Evolutionary conservation across 1,284 basidiomycete species (phyloP), one percentile per base, ranked within the genome.

Genomic region (Marasmius fiardii): DNA sequence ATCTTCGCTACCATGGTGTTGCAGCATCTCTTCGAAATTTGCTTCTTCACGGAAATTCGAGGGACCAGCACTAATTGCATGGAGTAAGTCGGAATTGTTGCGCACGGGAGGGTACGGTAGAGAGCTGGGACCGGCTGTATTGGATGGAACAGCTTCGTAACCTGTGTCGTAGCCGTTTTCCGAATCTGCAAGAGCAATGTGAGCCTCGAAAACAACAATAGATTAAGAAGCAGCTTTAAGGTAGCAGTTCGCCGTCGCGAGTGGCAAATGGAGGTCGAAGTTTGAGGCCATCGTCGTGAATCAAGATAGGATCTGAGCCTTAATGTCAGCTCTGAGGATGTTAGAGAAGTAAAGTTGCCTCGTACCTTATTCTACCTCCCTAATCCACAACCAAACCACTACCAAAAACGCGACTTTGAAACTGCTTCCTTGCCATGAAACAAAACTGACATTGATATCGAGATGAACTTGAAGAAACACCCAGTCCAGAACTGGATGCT

Each of bases 1-100:
- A 61, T 81, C 70, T 43, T 67, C 68, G 16, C 59, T 57, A 16
- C 55, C 54, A 18, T 64, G 52, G 68, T 65, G 24, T 64, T 11
- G n/a, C n/a, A n/a, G n/a, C n/a, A n/a, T 33, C 1, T 41, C 50
- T 10, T 28, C 50, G 12, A 7, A 37, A 16, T 3, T 33, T 10
- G 10, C 50, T 35, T 37, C 37, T 5, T 39, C 37, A 14, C 3
- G 50, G 34, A 26, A 24, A n/a, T 3, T 16, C 7, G 10, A 16
- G 34, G 33, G 18, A 10, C 37, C 37, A 37, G 50, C 37, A 23
- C 33, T 37, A 18, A 63, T 65, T 44, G 64, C 48, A 16, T 63
- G 60, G 39, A 64, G 61, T 1, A 64, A 16, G 3, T 51, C 34
- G 39, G 39, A 28, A 16, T 6, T 24, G 14, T 43, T 28, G 35